Evolutionary conservation across 2,329 filamentous ascomycete species (phyloP), one percentile per base, ranked within the genome.

Genomic region (Neonectria ditissima): DNA sequence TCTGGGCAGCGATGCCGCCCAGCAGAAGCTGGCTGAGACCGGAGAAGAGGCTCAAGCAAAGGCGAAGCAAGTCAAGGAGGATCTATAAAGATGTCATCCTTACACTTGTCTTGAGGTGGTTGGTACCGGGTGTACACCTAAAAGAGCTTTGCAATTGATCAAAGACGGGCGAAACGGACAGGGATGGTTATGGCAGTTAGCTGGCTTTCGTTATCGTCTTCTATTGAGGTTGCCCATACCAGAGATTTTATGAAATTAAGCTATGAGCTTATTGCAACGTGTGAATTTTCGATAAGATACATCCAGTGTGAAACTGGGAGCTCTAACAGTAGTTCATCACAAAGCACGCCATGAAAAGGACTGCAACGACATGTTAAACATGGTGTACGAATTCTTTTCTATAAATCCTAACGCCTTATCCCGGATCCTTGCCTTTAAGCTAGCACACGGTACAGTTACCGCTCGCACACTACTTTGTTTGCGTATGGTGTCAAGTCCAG

Each of bases 1-100:
- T 34, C 67, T 83, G 6, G 86, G 86, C 0, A 78, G 81, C 1
- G 79, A 84, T 20, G 81, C 76, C 18, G 84, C 85, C 0, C 80
- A 83, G 75, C 69, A 85, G 71, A 82, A 85, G 75, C 82, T 81
- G 13, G 73, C 71, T 3, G 76, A 82, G 59, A 71, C 73, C 3
- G 71, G 76, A 32, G 74, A 70, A 13, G 65, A 71, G 5, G 76
- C 75, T 2, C 71, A 76, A 54, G 61, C 63, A 6, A 75, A 74
- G 65, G 74, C 63, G 4, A 73, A 79, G 43, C 78, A 83, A 58
- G 65, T 73, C 8, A 81, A 83, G 69, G 78, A 84, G 65, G 86
- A 88, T 77, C 74, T 88, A 72, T 87, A 79, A 81, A 62, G 2
- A 26, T 45, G 14, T 1, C 5, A 1, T 13, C n/a, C 24, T 30